Evolutionary conservation across 140 eudicot genomes (phyloP).

Genomic region (Cichorium intybus): DNA sequence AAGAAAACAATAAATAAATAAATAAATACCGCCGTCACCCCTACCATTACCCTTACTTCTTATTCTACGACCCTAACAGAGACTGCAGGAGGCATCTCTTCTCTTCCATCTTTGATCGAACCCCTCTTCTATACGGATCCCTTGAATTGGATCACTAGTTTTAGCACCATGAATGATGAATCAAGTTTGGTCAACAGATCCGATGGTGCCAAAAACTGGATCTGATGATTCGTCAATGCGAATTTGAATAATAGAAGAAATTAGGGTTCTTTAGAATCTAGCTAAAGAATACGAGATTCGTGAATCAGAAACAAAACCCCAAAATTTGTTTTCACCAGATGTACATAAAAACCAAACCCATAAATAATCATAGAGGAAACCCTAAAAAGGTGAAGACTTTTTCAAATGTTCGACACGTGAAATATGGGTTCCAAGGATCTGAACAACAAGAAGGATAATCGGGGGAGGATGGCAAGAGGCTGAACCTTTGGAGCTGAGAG

Average conservation of each 20-base stretch:
- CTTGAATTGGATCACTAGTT: constrained; percentile 8
- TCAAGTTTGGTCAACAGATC: constrained; percentile 37
- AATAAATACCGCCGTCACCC: too few relatives aligned
- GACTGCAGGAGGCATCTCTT: constrained; percentile 63
- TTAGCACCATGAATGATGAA: constrained; percentile 9
- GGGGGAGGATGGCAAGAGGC: too few relatives aligned
- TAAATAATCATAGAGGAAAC: constrained; percentile 42
- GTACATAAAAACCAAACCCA: constrained; percentile 26
- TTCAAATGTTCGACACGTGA: constrained; percentile 23
- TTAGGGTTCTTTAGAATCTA: constrained; percentile 29
- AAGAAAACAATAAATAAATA: too few relatives aligned
- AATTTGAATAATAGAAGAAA: constrained; percentile 20
- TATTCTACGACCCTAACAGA: too few relatives aligned
- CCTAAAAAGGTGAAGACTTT: constrained; percentile 37
- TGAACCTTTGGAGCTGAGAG: too few relatives aligned
- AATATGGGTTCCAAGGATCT: constrained; percentile 62
- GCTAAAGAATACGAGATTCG: constrained; percentile 18
- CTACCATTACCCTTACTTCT: too few relatives aligned
- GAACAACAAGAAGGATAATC: too few relatives aligned
- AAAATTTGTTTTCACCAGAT: constrained; percentile 21
- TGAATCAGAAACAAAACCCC: constrained; percentile 12
- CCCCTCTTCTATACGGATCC: constrained; percentile 9
- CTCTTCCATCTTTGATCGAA: constrained; percentile 80
- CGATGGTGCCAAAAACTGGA: constrained; percentile 22
- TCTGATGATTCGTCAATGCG: constrained; percentile 24